Percentiles rank a stretch among this genome's conserved stretches.
These are phyloP conservation scores for Penicillium sp. DNA, from an alignment of 2,329 filamentous ascomycete species.

Conservation along the genomic window DNA sequence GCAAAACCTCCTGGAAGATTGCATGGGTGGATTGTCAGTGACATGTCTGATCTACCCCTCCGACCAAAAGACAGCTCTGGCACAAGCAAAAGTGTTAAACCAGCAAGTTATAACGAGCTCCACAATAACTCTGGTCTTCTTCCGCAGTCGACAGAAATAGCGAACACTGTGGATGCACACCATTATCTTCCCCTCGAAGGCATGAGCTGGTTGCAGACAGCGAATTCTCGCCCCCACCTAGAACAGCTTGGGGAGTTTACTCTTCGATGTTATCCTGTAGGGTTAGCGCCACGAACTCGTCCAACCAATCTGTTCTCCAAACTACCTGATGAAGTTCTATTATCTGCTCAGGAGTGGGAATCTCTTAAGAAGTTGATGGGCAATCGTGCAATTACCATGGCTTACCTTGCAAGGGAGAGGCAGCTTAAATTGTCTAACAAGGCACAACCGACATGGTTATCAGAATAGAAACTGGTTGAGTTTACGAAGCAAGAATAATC, in stretches of 20 bases:
- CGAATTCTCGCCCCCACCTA: not conserved
- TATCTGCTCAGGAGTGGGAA: constrained; percentile 15
- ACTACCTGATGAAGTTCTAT: constrained; percentile 19
- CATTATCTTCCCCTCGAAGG: not conserved
- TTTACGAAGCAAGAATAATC: no score
- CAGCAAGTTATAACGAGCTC: not conserved
- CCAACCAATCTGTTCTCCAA: constrained; percentile 21
- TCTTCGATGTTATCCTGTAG: constrained; percentile 14
- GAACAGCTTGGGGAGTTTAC: constrained; percentile 13
- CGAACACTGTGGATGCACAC: not conserved
- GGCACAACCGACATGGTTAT: no score
- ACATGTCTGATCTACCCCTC: not conserved
- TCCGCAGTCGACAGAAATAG: not conserved
- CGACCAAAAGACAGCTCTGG: not conserved
- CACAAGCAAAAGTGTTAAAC: not conserved
- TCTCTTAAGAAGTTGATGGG: constrained; percentile 4
- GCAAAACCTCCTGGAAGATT: not conserved
- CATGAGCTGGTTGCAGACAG: not conserved
- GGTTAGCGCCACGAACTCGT: constrained; percentile 18
- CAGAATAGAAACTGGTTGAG: no score
- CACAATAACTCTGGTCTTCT: no score
- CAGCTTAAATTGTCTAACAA: not conserved
- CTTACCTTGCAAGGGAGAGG: constrained; percentile 13
- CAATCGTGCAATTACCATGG: constrained; percentile 12
- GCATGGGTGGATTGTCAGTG: not conserved